Conservation (phyloP, 2,329 filamentous ascomycete genomes). For the Colletotrichum navitas region DNA sequence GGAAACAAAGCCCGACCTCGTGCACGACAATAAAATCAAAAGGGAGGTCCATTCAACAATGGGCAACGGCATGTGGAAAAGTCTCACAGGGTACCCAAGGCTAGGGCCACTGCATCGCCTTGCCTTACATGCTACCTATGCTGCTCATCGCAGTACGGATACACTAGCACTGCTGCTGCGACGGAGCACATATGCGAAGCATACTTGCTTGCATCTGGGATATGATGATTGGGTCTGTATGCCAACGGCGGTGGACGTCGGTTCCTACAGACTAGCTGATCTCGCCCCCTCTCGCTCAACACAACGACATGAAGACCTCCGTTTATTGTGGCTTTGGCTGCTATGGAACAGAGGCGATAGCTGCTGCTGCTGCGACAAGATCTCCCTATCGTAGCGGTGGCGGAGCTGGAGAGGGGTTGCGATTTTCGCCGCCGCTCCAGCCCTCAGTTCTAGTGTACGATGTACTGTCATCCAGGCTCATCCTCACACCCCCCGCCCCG, state of each 20-base stretch:
- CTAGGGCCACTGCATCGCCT: conserved; percentile 40
- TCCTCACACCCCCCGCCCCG: background rate
- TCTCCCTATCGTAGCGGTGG: conserved; percentile 12
- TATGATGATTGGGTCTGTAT: conserved; percentile 13
- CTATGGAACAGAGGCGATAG: background rate
- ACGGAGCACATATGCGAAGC: conserved; percentile 54
- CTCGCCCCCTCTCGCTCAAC: background rate
- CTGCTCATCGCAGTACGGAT: conserved; percentile 20
- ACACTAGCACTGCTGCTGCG: conserved; percentile 41
- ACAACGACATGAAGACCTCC: background rate
- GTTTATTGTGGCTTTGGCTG: background rate
- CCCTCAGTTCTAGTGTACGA: background rate
- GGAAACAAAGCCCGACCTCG: conserved; percentile 18
- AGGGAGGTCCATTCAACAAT: conserved; percentile 22
- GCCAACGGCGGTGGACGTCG: conserved; percentile 9
- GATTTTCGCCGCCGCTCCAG: conserved; percentile 11
- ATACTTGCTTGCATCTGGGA: conserved; percentile 57
- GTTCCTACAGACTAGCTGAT: background rate
- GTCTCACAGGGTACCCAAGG: conserved; percentile 26
- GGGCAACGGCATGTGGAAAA: conserved; percentile 23
- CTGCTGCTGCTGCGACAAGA: background rate
- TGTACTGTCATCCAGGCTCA: background rate
- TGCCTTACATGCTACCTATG: conserved; percentile 30
- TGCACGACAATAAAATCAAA: conserved; percentile 7
- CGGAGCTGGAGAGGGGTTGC: conserved; percentile 5